Conservation (phyloP, 2,329 filamentous ascomycete species). For the Alternaria sp. region DNA sequence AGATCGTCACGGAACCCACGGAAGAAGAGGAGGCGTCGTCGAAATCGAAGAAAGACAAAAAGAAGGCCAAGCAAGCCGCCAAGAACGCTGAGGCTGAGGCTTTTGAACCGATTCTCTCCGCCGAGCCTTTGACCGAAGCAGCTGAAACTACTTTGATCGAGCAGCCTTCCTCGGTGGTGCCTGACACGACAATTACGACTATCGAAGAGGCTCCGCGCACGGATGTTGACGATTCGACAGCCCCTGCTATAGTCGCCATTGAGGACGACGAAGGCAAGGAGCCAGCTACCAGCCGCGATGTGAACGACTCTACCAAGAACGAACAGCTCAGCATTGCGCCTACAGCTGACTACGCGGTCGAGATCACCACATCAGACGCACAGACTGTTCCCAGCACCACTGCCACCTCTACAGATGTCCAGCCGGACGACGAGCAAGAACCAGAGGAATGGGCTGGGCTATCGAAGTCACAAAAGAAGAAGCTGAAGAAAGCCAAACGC, state of each 20-base stretch:
- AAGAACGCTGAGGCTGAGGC: conserved; percentile 14
- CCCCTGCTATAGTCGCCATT: not conserved
- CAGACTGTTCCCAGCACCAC: not conserved
- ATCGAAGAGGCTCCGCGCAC: not conserved
- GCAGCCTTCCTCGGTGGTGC: not conserved
- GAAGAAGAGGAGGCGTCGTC: conserved; percentile 14
- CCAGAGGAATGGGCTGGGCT: conserved; percentile 20
- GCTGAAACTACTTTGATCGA: not conserved
- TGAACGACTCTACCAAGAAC: not conserved
- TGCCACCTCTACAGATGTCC: not conserved
- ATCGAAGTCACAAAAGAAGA: conserved; percentile 39
- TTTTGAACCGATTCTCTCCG: not conserved
- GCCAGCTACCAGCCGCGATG: not conserved
- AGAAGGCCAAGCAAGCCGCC: conserved; percentile 30
- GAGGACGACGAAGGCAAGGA: not conserved
- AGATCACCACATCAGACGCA: not conserved
- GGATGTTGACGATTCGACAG: not conserved
- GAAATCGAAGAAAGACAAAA: conserved; percentile 30
- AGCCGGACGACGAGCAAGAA: conserved; percentile 10
- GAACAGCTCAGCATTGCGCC: not conserved
- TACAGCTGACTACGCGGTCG: not conserved
- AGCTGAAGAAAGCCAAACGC: conserved; percentile 38
- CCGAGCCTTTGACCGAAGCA: not conserved
- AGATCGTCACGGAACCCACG: not conserved
- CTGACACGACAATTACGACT: not conserved